Conservation (phyloP, 2,329 filamentous ascomycete species). For the Arthrobotrys megalospora region DNA sequence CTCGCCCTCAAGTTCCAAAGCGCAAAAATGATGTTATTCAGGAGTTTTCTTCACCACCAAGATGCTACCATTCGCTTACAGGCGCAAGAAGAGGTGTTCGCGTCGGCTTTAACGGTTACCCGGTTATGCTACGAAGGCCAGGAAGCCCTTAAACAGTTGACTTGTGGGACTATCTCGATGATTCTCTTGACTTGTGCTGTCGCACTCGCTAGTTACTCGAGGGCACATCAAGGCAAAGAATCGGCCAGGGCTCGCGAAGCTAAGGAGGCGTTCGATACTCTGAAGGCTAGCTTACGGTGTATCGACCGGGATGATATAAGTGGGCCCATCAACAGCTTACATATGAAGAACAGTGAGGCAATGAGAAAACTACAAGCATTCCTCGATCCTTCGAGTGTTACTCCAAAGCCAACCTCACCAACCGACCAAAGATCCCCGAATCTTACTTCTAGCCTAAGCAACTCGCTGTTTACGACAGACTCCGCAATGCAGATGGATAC, state of each 20-base stretch:
- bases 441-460: neutral
- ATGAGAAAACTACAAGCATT: slow-evolving; percentile 59
- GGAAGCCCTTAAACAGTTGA: slow-evolving; percentile 33
- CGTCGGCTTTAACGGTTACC: slow-evolving; percentile 51
- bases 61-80: slow-evolving; percentile 49
- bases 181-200: slow-evolving; percentile 59
- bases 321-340: slow-evolving; percentile 50
- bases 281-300: slow-evolving; percentile 46
- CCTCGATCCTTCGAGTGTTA: slow-evolving; percentile 50
- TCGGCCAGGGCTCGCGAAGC: slow-evolving; percentile 45
- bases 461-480: slow-evolving; percentile 17
- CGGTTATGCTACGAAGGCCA: slow-evolving; percentile 51
- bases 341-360: slow-evolving; percentile 60
- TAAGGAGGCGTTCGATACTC: slow-evolving; percentile 50
- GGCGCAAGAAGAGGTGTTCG: slow-evolving; percentile 58
- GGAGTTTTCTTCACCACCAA: slow-evolving; percentile 59
- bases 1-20: slow-evolving; percentile 58
- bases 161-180: slow-evolving; percentile 59
- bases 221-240: slow-evolving; percentile 58
- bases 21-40: slow-evolving; percentile 59
- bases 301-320: slow-evolving; percentile 40
- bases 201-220: slow-evolving; percentile 55
- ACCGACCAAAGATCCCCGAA: slow-evolving; percentile 22
- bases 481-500: slow-evolving; percentile 56
- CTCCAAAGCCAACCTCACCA: slow-evolving; percentile 42